Conservation (phyloP, 148 eudicot species). For the Chenopodium suecicum region DNA sequence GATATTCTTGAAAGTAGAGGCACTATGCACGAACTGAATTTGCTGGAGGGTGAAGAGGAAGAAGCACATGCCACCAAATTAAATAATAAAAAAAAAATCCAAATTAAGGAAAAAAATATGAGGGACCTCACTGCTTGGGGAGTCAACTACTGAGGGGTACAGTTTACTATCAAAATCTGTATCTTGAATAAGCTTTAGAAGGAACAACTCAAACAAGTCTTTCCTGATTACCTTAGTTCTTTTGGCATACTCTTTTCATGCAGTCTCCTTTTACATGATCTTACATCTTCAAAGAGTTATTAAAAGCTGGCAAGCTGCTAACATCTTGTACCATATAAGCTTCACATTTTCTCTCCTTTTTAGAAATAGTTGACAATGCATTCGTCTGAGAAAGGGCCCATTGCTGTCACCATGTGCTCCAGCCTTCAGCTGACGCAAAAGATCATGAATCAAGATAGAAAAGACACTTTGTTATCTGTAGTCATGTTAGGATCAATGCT, state of each 20-base stretch:
- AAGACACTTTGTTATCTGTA: constrained; percentile 5
- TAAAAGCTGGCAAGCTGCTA: no score
- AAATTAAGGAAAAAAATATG: no score
- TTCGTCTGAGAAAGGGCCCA: neutral
- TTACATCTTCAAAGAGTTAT: neutral
- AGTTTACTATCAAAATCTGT: neutral
- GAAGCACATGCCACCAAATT: neutral
- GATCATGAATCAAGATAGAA: neutral
- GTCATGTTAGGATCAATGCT: neutral
- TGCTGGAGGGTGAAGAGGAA: neutral
- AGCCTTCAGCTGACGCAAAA: neutral
- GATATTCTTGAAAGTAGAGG: neutral
- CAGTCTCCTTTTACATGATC: neutral
- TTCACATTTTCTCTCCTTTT: neutral
- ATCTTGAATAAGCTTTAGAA: neutral
- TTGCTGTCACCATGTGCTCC: neutral
- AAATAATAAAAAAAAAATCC: no score
- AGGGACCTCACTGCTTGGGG: neutral
- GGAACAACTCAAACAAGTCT: neutral
- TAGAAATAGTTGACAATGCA: no score
- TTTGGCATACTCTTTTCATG: neutral
- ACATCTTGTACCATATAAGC: neutral
- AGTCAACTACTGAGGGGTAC: neutral
- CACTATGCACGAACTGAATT: neutral
- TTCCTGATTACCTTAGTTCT: neutral